phyloP scores from a whole-genome alignment of 352 stramenopile species.

The Pythium folliculosum region DNA sequence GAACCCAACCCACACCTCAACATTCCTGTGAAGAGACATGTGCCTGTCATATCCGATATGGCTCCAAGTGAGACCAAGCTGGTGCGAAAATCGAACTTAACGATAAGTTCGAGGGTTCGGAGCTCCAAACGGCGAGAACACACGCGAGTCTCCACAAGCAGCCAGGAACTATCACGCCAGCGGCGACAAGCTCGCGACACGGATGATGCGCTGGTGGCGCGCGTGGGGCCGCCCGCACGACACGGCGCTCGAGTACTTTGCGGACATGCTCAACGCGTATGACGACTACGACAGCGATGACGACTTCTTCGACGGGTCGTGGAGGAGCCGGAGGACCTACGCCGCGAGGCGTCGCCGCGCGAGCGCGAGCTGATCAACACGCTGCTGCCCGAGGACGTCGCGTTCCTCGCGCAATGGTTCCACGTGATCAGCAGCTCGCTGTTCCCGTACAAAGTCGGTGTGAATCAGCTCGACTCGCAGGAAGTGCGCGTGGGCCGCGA shows the following conservation, averaged over 20 bases:
- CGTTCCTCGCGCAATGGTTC: neutral
- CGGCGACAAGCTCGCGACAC: too few species aligned
- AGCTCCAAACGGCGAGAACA: neutral
- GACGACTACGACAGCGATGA: neutral
- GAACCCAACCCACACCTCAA: too few species aligned
- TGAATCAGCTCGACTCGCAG: neutral
- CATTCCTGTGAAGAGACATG: too few species aligned
- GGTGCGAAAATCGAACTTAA: neutral
- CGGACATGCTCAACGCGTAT: neutral
- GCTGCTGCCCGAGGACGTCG: neutral
- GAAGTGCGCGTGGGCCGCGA: neutral
- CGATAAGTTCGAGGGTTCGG: neutral
- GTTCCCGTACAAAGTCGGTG: neutral
- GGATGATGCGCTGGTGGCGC: neutral
- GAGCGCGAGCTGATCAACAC: neutral
- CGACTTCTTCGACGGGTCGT: neutral
- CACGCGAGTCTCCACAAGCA: too few species aligned
- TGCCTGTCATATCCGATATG: neutral
- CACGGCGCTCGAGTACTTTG: neutral
- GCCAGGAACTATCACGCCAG: too few species aligned
- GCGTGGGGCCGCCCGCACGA: neutral
- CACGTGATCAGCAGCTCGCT: neutral
- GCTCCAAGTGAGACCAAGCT: neutral
- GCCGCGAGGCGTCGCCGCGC: neutral
- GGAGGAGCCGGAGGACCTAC: neutral